Conservation (phyloP, 2,329 filamentous ascomycete species). For the Botrytis deweyae region DNA sequence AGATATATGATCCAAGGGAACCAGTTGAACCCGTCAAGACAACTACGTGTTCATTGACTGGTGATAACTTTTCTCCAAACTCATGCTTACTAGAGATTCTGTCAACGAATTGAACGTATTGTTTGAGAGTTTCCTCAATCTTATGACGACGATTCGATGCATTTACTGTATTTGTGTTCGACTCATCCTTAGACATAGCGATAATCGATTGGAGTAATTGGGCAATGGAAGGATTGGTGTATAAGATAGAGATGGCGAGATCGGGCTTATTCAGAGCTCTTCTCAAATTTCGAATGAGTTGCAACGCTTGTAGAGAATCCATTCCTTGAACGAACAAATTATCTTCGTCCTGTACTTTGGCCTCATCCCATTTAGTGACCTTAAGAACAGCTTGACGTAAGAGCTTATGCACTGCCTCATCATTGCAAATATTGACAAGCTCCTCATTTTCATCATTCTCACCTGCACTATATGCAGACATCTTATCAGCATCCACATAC, state of each 20-base stretch:
- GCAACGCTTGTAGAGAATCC: slow-evolving; percentile 22
- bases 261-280: background rate
- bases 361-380: slow-evolving; percentile 1
- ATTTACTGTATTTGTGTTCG: background rate
- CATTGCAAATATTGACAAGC: background rate
- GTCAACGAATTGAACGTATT: background rate
- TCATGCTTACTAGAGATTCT: background rate
- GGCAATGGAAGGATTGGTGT: slow-evolving; percentile 8
- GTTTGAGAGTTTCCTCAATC: slow-evolving; percentile 14
- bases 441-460: background rate
- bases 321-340: slow-evolving; percentile 22
- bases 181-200: background rate
- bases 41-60: slow-evolving; percentile 30
- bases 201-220: background rate
- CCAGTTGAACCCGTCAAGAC: slow-evolving; percentile 51
- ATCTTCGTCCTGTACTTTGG: background rate
- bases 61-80: background rate
- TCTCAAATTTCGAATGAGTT: slow-evolving; percentile 10
- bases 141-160: background rate
- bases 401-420: background rate
- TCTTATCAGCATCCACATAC: slow-evolving; percentile 6
- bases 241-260: background rate
- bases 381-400: background rate
- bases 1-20: slow-evolving; percentile 48
- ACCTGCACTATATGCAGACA: background rate